These are phyloP conservation scores for Astragalus glycyphyllos DNA, from an alignment of 306 rosid species.

Conservation along the genomic window DNA sequence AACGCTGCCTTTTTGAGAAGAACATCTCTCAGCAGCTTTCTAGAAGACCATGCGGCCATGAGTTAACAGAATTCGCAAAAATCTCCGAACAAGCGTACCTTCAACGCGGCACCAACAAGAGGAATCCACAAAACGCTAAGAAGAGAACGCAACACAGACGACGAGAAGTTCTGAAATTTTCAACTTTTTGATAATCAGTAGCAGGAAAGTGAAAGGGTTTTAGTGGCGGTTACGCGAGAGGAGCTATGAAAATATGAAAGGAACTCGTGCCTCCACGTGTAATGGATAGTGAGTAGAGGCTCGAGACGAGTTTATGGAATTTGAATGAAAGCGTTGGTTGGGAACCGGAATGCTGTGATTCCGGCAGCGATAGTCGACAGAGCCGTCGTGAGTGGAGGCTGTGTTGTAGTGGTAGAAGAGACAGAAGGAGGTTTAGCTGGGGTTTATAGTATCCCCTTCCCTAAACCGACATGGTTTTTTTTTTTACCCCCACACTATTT, in stretches of 20 bases:
- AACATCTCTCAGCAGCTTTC: slow-evolving; percentile 58
- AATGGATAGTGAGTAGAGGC: not conserved
- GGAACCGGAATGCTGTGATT: slow-evolving; percentile 32
- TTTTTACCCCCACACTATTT: too few relatives aligned
- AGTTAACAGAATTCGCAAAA: slow-evolving; percentile 7
- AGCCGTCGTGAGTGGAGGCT: slow-evolving; percentile 35
- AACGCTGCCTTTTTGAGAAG: slow-evolving; percentile 44
- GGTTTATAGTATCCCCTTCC: slow-evolving; percentile 16
- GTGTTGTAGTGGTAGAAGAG: not conserved
- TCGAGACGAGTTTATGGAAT: not conserved
- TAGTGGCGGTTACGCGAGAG: not conserved
- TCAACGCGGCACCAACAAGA: slow-evolving; percentile 35
- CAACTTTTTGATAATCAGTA: not conserved
- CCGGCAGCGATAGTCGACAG: slow-evolving; percentile 5
- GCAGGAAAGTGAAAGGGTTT: not conserved
- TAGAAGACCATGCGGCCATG: slow-evolving; percentile 84
- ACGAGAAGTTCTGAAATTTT: not conserved
- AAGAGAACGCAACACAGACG: not conserved
- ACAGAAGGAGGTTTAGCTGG: not conserved
- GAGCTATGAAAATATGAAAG: not conserved
- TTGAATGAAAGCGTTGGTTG: not conserved
- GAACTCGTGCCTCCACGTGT: not conserved
- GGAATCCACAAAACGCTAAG: slow-evolving; percentile 9
- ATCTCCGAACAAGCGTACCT: slow-evolving; percentile 23
- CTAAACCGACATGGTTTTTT: too few relatives aligned